Conservation (phyloP, 306 rosid species). For the Trichosanthes cucumerina region DNA sequence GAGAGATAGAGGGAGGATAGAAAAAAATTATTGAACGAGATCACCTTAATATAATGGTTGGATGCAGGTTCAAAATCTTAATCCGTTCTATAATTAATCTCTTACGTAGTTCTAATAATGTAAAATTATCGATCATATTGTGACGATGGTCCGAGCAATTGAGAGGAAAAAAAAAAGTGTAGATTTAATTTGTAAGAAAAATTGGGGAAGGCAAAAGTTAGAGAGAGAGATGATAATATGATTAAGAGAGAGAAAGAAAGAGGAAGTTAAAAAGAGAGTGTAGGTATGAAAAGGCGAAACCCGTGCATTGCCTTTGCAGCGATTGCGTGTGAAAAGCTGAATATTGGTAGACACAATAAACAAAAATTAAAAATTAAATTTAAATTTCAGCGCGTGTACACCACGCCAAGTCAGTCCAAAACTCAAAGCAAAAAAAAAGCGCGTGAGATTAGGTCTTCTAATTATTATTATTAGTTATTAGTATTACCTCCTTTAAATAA, state of each 20-base stretch:
- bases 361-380: neutral
- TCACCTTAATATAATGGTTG: too few relatives aligned
- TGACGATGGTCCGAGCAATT: too few relatives aligned
- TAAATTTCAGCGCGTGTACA: neutral
- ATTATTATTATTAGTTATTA: neutral
- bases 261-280: constrained; percentile 11
- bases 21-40: too few relatives aligned
- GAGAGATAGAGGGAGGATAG: too few relatives aligned
- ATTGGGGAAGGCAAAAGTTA: constrained; percentile 16
- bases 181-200: neutral
- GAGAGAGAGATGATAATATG: neutral
- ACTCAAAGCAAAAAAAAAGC: neutral
- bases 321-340: constrained; percentile 69
- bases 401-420: neutral
- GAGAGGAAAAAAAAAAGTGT: neutral
- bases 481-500: too few relatives aligned
- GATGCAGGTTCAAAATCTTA: too few relatives aligned
- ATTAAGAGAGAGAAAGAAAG: constrained; percentile 22
- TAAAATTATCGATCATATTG: too few relatives aligned
- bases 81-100: too few relatives aligned
- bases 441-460: constrained; percentile 12
- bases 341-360: constrained; percentile 32
- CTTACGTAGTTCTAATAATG: too few relatives aligned
- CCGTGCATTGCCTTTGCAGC: constrained; percentile 57
- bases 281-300: constrained; percentile 48